phyloP scores from a whole-genome alignment of 768 basidiomycete genomes.

The Mycena capillaripes region DNA sequence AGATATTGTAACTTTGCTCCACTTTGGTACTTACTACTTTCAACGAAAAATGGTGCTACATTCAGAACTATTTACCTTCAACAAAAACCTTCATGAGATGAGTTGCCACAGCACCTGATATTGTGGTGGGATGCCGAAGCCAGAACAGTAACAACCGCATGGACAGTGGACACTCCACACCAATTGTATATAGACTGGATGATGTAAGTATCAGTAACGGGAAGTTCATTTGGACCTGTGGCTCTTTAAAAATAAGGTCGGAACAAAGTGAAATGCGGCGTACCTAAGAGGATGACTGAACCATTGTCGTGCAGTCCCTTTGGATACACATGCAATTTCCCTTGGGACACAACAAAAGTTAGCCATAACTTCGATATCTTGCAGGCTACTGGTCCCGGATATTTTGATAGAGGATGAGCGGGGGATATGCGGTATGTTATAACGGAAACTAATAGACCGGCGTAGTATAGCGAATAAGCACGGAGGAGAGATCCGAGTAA shows the following conservation, averaged over 20 bases:
- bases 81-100: too few relatives aligned
- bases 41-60: too few relatives aligned
- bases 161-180: too few relatives aligned
- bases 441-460: slow-evolving; percentile 37
- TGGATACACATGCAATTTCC: slow-evolving; percentile 59
- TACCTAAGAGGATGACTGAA: slow-evolving; percentile 66
- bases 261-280: slow-evolving; percentile 9
- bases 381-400: slow-evolving; percentile 60
- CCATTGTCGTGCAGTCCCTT: slow-evolving; percentile 62
- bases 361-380: slow-evolving; percentile 56
- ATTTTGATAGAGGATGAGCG: slow-evolving; percentile 60
- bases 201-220: slow-evolving; percentile 55
- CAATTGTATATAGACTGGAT: too few relatives aligned
- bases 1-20: too few relatives aligned
- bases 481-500: neutral
- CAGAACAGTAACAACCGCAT: too few relatives aligned
- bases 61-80: too few relatives aligned
- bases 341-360: slow-evolving; percentile 46
- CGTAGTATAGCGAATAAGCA: neutral
- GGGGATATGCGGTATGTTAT: slow-evolving; percentile 60
- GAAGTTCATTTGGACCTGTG: slow-evolving; percentile 62
- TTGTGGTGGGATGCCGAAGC: too few relatives aligned
- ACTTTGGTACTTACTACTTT: too few relatives aligned
- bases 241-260: neutral
- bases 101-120: too few relatives aligned